Evolutionary conservation across 2,329 filamentous ascomycete genomes (phyloP).

Genomic region (Sporothrix protearum): DNA sequence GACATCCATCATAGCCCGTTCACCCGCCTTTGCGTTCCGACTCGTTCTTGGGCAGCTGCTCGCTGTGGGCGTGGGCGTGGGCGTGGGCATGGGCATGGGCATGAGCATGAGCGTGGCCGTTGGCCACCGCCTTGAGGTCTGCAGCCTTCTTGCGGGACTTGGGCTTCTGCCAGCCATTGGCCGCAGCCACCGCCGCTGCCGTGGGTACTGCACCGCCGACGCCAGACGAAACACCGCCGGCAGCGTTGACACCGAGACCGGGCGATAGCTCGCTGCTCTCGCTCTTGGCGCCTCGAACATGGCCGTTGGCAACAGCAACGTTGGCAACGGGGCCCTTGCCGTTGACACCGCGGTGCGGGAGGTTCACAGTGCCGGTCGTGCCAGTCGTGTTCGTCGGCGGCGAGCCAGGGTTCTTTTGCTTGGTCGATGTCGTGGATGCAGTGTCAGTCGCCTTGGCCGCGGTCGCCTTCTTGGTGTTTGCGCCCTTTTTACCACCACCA

Average conservation of each 20-base stretch:
- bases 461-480: conserved; percentile 21
- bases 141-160: conserved; percentile 51
- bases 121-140: conserved; percentile 48
- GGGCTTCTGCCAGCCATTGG: conserved; percentile 56
- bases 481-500: conserved; percentile 19
- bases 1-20: conserved; percentile 28
- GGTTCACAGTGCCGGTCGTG: conserved; percentile 35
- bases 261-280: conserved; percentile 34
- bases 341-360: conserved; percentile 34
- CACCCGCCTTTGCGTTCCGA: conserved; percentile 62
- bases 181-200: neutral
- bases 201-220: neutral
- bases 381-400: conserved; percentile 25
- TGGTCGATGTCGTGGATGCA: conserved; percentile 29
- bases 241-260: neutral
- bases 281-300: conserved; percentile 43
- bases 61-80: conserved; percentile 40
- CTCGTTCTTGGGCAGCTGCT: conserved; percentile 56
- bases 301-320: conserved; percentile 41
- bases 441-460: conserved; percentile 16
- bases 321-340: conserved; percentile 30
- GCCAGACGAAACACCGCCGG: neutral
- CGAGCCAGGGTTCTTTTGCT: conserved; percentile 31
- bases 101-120: conserved; percentile 37
- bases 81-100: neutral